A percentile compares a stretch with the other conserved stretches of the same genome.
phyloP scores from a whole-genome alignment of 306 rosid genomes.

The Malus asiatica region DNA sequence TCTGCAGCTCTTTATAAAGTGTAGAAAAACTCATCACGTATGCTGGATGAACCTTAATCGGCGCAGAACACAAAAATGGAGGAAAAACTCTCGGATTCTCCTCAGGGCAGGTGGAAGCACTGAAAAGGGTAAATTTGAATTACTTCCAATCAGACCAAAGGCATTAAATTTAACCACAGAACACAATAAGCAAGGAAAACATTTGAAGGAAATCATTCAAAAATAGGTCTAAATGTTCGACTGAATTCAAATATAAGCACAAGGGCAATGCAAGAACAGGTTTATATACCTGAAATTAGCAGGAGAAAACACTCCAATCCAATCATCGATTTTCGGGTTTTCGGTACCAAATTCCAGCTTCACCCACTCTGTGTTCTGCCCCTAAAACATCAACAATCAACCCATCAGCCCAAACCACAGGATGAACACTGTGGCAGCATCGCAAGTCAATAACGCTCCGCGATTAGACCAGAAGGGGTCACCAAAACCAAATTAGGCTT shows the following conservation, averaged over 20 bases:
- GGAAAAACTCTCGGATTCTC: constrained; percentile 52
- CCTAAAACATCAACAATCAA: constrained; percentile 24
- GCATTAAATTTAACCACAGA: background rate
- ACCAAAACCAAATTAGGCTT: background rate
- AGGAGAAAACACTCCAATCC: constrained; percentile 88
- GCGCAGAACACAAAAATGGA: constrained; percentile 67
- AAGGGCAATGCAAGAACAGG: background rate
- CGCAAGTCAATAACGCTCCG: too few species aligned
- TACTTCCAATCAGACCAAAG: constrained; percentile 8
- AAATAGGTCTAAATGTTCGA: background rate
- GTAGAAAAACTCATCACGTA: background rate
- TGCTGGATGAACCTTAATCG: constrained; percentile 51
- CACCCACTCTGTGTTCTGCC: constrained; percentile 61
- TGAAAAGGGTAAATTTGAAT: constrained; percentile 23
- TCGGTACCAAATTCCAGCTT: constrained; percentile 44
- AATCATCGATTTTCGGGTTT: constrained; percentile 51
- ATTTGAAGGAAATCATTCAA: background rate
- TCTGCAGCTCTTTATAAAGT: background rate
- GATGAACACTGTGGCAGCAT: too few species aligned
- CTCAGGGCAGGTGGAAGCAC: constrained; percentile 57
- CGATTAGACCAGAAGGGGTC: too few species aligned
- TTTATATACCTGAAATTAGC: constrained; percentile 53
- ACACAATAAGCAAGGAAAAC: too few species aligned
- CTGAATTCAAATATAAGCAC: background rate
- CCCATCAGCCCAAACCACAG: background rate